Evolutionary conservation across 371 early-diverging fungal species (phyloP), one percentile per base, ranked within the genome.

Genomic region (Apophysomyces trapeziformis): DNA sequence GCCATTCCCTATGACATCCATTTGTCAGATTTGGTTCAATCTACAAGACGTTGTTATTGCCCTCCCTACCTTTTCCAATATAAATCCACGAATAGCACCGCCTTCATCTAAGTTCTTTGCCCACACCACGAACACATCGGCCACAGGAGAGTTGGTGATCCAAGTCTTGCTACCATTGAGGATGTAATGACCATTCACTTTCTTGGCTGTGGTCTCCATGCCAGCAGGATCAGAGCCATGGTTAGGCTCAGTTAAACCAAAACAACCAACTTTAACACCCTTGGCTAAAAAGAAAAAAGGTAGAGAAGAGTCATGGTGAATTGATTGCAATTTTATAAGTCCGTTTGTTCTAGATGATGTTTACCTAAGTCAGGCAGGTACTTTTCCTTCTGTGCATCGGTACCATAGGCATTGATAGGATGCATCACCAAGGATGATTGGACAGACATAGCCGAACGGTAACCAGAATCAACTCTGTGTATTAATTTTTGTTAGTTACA

Each of bases 81-180:
- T 89, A 66, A 97, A 99, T 1, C 99, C 99, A 68, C 95, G 90
- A 74, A 99, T 96, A 69, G 88, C 86, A 50, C 90, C 89, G 69
- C 90, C 93, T 65, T 95, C 94, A 16, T 88, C 87, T 43, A 71
- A 65, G 54, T 88, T 87, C 86, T 96, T 97, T 45, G 97, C 99
- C 99, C 99, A 99, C n/a, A 98, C 86, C 21, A 99, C 85, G 83
- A 96, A 94, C n/a, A 98, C 93, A 65, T 98, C 98, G 54, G 99
- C 99, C 63, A 98, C 92, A 21, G 99, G 99, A 41, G 97, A 94
- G 87, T 97, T 96, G 66, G 99, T 96, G 78, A 99, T 99, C 99
- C 99, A 99, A 41, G 96, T 96, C 86, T 99, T 99, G 80, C 93
- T 84, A 2, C 98, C 98, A 62, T 87, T 92, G 58, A 98, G 62